Percentiles rank a stretch among this genome's conserved stretches.
Conservation (phyloP, 2,329 filamentous ascomycete genomes). For the Neoscytalidium dimidiatum region DNA sequence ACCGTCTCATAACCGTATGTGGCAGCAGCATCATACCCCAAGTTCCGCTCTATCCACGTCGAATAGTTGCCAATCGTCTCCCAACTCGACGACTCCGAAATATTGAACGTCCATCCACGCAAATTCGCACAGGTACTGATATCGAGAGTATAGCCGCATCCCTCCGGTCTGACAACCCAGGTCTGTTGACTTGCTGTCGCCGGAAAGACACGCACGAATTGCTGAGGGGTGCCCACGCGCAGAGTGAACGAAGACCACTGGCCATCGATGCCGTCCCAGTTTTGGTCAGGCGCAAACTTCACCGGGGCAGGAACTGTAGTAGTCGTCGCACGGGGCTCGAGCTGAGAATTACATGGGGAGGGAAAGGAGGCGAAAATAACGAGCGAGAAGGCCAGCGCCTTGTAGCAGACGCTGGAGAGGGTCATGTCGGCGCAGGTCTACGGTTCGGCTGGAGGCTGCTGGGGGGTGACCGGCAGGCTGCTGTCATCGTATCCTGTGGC, state of each 20-base stretch:
- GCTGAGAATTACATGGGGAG: neutral
- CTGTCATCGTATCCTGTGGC: neutral
- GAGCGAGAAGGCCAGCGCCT: slow-evolving; percentile 1
- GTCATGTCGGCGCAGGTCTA: neutral
- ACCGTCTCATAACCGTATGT: slow-evolving; percentile 40
- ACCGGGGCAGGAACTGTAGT: slow-evolving; percentile 26
- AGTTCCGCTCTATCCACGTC: slow-evolving; percentile 25
- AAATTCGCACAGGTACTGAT: slow-evolving; percentile 29
- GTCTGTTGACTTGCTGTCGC: slow-evolving; percentile 37
- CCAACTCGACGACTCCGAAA: slow-evolving; percentile 37
- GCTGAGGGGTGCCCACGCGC: slow-evolving; percentile 30
- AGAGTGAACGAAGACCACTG: slow-evolving; percentile 36
- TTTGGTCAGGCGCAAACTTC: slow-evolving; percentile 37
- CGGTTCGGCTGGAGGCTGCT: neutral
- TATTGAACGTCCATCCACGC: slow-evolving; percentile 33
- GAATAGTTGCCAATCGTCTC: slow-evolving; percentile 34
- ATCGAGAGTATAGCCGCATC: slow-evolving; percentile 30
- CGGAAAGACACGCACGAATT: slow-evolving; percentile 33
- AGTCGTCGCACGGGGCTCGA: neutral
- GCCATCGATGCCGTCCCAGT: slow-evolving; percentile 37
- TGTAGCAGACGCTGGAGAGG: neutral
- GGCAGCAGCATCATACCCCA: slow-evolving; percentile 34
- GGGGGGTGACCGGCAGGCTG: neutral
- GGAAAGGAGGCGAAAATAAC: neutral
- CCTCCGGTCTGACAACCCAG: slow-evolving; percentile 38